Percentiles rank a stretch among this genome's conserved stretches.
phyloP scores from a whole-genome alignment of 2,329 filamentous ascomycete genomes.

The Fusarium palustre region DNA sequence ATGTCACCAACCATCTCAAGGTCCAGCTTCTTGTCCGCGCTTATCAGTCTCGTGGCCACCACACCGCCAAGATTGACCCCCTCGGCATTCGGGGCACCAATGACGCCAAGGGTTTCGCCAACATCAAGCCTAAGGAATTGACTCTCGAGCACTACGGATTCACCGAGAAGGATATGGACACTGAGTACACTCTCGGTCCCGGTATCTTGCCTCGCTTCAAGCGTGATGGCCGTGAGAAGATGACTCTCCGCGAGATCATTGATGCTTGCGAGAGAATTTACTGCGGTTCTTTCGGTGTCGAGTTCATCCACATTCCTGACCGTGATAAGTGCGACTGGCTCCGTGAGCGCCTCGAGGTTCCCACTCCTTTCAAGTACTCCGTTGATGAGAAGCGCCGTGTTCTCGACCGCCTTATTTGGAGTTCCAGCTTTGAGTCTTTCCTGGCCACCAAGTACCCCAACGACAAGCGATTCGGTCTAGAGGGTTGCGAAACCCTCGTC shows the following conservation, averaged over 20 bases:
- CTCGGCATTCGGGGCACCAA: constrained; percentile 83
- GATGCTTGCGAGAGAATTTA: constrained; percentile 94
- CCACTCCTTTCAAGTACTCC: constrained; percentile 95
- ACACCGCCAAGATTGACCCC: constrained; percentile 98
- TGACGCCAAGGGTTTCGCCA: constrained; percentile 78
- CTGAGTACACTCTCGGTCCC: constrained; percentile 90
- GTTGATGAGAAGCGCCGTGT: constrained; percentile 98
- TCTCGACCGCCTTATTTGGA: constrained; percentile 97
- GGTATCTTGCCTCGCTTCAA: constrained; percentile 96
- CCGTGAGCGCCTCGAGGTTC: constrained; percentile 92
- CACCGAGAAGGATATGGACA: constrained; percentile 91
- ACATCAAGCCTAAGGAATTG: constrained; percentile 90
- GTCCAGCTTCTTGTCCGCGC: constrained; percentile 96
- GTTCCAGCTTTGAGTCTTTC: constrained; percentile 96
- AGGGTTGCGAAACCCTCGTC: constrained; percentile 96
- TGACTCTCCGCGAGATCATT: constrained; percentile 96
- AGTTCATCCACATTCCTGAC: constrained; percentile 99
- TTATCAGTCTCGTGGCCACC: constrained; percentile 97
- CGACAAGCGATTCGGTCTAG: constrained; percentile 98
- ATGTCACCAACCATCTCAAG: constrained; percentile 96
- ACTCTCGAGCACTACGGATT: constrained; percentile 95
- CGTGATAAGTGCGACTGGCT: constrained; percentile 99
- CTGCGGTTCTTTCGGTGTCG: constrained; percentile 95
- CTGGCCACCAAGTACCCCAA: constrained; percentile 98
- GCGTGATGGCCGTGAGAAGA: constrained; percentile 88